Evolutionary conservation across 495 filamentous ascomycete genomes (phyloP), one percentile per base, ranked within the genome.

Genomic region (Penicillium canescens): DNA sequence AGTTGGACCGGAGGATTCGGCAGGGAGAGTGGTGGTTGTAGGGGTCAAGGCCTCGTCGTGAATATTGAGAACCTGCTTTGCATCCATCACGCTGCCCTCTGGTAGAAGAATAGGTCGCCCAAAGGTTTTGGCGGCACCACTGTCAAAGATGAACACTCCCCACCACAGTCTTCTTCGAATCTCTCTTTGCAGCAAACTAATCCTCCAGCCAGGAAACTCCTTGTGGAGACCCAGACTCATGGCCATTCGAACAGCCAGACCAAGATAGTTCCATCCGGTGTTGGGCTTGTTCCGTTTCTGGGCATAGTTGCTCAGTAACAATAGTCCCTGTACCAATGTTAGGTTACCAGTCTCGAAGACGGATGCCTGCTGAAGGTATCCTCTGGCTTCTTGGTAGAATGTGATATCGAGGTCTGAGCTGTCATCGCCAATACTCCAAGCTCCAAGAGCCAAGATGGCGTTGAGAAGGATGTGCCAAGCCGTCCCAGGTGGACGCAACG

Each of bases 151-250:
- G 43, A 73, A 78, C 1, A 78, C 73, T 20, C 73, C 73, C 75
- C 75, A 78, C 75, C 75, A 78, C 28, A 76, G 46, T 43, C 75
- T 66, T 43, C 75, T 54, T 36, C 75, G 66, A n/a, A 78, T 67
- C 46, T 78, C 75, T 39, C 68, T 76, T 54, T 77, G 69, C 1
- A 81, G 66, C n/a, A 76, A 70, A 51, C 71, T 78, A 53, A 78
- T 79, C 46, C 78, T 73, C 79, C 79, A 81, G 7, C 71, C 70
- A 18, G 69, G 78, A 45, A 82, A 81, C 56, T 81, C 79, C 50
- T 82, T 82, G 50, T 82, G 78, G 18, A 82, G 66, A 8, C 79
- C 79, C 33, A 82, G 54, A 52, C 78, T 76, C 74, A 80, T 78
- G 13, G 79, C 76, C 70, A 80, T 80, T 21, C 79, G 60, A 16